These are phyloP conservation scores for Cyphellophora europaea DNA, from an alignment of 2,329 filamentous ascomycete species.

Conservation along the genomic window DNA sequence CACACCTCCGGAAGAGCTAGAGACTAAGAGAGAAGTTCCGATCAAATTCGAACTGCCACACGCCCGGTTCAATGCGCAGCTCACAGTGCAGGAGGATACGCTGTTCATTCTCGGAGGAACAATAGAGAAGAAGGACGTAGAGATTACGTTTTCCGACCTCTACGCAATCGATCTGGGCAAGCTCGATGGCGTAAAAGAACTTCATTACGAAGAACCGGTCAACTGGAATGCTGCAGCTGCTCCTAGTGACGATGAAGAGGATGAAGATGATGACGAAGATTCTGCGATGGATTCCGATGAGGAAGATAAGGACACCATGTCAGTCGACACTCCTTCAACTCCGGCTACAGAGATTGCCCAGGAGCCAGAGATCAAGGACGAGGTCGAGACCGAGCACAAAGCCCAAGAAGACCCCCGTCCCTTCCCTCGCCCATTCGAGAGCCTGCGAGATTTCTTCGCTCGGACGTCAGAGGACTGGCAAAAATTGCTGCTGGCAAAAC, in stretches of 20 bases:
- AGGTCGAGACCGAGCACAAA: constrained; percentile 19
- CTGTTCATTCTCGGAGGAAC: constrained; percentile 94
- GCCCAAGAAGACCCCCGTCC: constrained; percentile 65
- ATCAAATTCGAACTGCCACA: constrained; percentile 79
- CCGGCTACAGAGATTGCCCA: constrained; percentile 23
- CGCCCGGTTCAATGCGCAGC: constrained; percentile 78
- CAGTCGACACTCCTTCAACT: constrained; percentile 22
- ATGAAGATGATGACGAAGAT: constrained; percentile 32
- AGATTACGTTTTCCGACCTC: constrained; percentile 93
- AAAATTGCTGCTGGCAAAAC: constrained; percentile 66
- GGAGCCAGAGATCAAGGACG: constrained; percentile 24
- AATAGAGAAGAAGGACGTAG: constrained; percentile 86
- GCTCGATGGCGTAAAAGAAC: constrained; percentile 84
- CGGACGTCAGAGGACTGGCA: constrained; percentile 88
- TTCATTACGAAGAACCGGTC: constrained; percentile 75
- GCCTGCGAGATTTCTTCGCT: constrained; percentile 81
- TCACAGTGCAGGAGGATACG: constrained; percentile 84
- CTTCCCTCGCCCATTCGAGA: constrained; percentile 75
- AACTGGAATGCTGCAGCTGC: constrained; percentile 67
- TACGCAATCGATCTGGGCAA: constrained; percentile 92
- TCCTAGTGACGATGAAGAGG: constrained; percentile 49
- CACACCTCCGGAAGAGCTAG: constrained; percentile 45
- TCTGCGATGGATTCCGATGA: constrained; percentile 31
- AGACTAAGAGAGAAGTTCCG: constrained; percentile 45
- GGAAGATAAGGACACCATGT: constrained; percentile 27